phyloP scores from a whole-genome alignment of 495 filamentous ascomycete genomes.

The Penicillium cinerascens region DNA sequence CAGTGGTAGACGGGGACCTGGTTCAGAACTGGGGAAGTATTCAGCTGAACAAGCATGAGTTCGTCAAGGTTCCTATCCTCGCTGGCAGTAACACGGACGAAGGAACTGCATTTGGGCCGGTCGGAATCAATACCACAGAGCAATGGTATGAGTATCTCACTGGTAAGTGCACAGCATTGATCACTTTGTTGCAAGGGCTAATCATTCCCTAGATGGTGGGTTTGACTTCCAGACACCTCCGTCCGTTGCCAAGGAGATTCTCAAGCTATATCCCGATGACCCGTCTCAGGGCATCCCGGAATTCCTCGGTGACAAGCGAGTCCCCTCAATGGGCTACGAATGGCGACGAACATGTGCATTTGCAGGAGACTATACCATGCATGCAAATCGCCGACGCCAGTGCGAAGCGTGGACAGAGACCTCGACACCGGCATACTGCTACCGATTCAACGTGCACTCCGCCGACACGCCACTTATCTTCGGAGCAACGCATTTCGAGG shows the following conservation, averaged over 20 bases:
- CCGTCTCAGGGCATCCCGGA: constrained; percentile 44
- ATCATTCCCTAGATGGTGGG: constrained; percentile 14
- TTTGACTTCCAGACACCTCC: constrained; percentile 31
- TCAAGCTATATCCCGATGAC: constrained; percentile 49
- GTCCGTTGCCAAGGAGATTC: constrained; percentile 35
- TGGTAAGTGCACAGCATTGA: constrained; percentile 17
- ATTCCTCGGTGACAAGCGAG: constrained; percentile 40
- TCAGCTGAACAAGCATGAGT: constrained; percentile 31
- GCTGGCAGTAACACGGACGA: constrained; percentile 49
- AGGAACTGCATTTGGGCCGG: constrained; percentile 41
- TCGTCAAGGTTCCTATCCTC: constrained; percentile 49
- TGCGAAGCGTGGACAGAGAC: constrained; percentile 49
- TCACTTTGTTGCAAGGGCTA: background rate
- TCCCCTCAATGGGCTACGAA: constrained; percentile 34
- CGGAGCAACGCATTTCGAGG: constrained; percentile 57
- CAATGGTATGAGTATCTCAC: constrained; percentile 45
- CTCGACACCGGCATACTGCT: constrained; percentile 53
- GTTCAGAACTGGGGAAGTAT: constrained; percentile 35
- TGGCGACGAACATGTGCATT: constrained; percentile 54
- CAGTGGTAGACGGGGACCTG: constrained; percentile 52
- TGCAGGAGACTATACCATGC: constrained; percentile 53
- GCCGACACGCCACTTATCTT: constrained; percentile 30
- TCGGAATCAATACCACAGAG: constrained; percentile 43
- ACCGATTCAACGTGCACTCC: constrained; percentile 55
- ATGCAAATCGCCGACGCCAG: constrained; percentile 52